These are phyloP conservation scores for Gloeopeniophorella convolvens DNA, from an alignment of 768 basidiomycete genomes.

Conservation along the genomic window DNA sequence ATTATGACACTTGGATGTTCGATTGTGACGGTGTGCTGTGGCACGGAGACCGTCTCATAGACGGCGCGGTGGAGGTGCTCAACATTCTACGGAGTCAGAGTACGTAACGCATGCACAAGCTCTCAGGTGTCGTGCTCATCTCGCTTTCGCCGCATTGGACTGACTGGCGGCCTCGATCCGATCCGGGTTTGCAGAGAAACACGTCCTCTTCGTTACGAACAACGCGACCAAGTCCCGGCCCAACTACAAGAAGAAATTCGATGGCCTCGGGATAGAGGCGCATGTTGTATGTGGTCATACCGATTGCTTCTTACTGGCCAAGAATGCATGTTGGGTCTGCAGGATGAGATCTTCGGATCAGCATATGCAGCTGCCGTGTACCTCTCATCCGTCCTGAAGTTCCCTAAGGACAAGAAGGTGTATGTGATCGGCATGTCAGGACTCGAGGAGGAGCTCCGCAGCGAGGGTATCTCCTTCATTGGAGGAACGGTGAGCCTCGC, in stretches of 20 bases:
- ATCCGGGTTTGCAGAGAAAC: constrained; percentile 35
- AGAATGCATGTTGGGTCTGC: neutral
- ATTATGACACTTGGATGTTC: constrained; percentile 92
- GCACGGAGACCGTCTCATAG: constrained; percentile 74
- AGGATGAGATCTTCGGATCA: constrained; percentile 98
- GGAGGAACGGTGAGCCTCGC: constrained; percentile 76
- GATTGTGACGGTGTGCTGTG: constrained; percentile 97
- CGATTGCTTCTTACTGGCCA: neutral
- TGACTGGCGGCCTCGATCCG: constrained; percentile 9
- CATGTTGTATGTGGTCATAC: constrained; percentile 57
- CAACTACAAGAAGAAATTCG: constrained; percentile 87
- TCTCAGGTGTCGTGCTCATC: neutral
- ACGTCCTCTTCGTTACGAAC: constrained; percentile 89
- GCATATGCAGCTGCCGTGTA: constrained; percentile 84
- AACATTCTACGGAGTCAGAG: constrained; percentile 63
- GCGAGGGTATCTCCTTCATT: constrained; percentile 71
- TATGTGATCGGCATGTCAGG: constrained; percentile 93
- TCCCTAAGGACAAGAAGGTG: constrained; percentile 88
- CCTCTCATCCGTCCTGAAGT: constrained; percentile 79
- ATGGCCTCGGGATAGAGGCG: constrained; percentile 79
- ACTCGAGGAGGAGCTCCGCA: constrained; percentile 86
- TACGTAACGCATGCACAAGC: constrained; percentile 33
- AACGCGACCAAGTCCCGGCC: constrained; percentile 91
- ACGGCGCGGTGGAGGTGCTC: constrained; percentile 73
- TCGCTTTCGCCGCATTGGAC: constrained; percentile 6